Conservation (phyloP, 306 rosid genomes). For the Acacia acuminata region DNA sequence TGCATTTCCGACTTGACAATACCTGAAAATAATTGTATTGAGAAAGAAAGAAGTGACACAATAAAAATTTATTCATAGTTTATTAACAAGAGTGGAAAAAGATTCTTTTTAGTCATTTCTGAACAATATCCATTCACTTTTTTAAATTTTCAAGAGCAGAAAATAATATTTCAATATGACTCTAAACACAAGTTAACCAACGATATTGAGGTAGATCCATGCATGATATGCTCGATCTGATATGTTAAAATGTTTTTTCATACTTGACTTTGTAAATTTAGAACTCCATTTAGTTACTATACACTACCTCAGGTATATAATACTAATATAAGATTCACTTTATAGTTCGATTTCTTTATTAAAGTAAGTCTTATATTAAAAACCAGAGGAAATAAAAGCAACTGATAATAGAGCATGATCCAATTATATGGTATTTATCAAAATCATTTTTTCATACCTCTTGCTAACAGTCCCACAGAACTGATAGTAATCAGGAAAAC, state of each 20-base stretch:
- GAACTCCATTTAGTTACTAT: neutral
- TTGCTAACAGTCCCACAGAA: slow-evolving; percentile 70
- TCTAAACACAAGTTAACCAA: neutral
- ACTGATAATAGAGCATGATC: neutral
- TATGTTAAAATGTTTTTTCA: neutral
- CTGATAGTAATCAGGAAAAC: slow-evolving; percentile 88
- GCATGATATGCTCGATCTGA: neutral
- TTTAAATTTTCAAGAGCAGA: neutral
- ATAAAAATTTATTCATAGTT: neutral
- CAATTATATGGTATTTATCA: neutral
- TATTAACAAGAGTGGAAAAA: neutral
- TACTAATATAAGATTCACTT: too few species aligned
- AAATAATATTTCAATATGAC: slow-evolving; percentile 1
- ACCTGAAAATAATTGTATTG: slow-evolving; percentile 46
- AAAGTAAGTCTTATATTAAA: too few species aligned
- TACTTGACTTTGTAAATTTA: neutral
- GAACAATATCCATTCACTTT: neutral
- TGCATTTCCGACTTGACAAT: slow-evolving; percentile 90
- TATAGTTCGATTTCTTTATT: too few species aligned
- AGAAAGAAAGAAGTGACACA: neutral
- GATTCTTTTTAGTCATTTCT: neutral
- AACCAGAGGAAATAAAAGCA: neutral
- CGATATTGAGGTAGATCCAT: neutral
- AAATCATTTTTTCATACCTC: slow-evolving; percentile 52
- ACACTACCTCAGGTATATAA: too few species aligned